These are phyloP conservation scores for Acephala macrosclerotiorum DNA, from an alignment of 2,329 filamentous ascomycete genomes.

Conservation along the genomic window DNA sequence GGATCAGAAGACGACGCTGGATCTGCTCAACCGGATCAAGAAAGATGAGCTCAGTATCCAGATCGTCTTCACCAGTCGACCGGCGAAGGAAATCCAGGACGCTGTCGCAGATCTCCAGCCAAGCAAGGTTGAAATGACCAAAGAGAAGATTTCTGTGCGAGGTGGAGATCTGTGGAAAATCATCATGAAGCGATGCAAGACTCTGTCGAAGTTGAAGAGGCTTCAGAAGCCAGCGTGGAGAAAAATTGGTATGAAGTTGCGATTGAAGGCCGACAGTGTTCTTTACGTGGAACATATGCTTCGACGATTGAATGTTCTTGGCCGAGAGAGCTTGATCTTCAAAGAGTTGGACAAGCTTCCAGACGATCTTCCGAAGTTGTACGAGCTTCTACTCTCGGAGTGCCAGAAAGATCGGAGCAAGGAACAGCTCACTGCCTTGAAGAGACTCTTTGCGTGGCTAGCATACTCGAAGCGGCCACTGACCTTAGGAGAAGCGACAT, in stretches of 20 bases:
- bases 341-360: slow-evolving; percentile 42
- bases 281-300: slow-evolving; percentile 49
- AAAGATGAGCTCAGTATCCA: slow-evolving; percentile 40
- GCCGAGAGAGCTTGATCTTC: slow-evolving; percentile 42
- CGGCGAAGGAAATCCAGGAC: slow-evolving; percentile 9
- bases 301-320: slow-evolving; percentile 32
- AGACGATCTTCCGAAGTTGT: slow-evolving; percentile 37
- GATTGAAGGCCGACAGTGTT: slow-evolving; percentile 33
- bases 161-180: slow-evolving; percentile 12
- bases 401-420: slow-evolving; percentile 10
- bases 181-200: slow-evolving; percentile 10
- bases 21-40: slow-evolving; percentile 36
- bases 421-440: slow-evolving; percentile 31
- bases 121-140: background rate
- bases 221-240: slow-evolving; percentile 44
- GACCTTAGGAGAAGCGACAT: slow-evolving; percentile 35
- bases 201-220: slow-evolving; percentile 33
- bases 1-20: slow-evolving; percentile 32
- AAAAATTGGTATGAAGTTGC: slow-evolving; percentile 32
- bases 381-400: slow-evolving; percentile 34
- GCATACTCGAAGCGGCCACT: slow-evolving; percentile 38
- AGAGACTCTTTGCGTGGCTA: slow-evolving; percentile 41
- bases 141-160: slow-evolving; percentile 25
- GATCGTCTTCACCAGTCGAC: slow-evolving; percentile 39
- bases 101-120: background rate